Evolutionary conservation across 768 basidiomycete species (phyloP), one percentile per base, ranked within the genome.

Genomic region (Symmetrospora coprosmae): DNA sequence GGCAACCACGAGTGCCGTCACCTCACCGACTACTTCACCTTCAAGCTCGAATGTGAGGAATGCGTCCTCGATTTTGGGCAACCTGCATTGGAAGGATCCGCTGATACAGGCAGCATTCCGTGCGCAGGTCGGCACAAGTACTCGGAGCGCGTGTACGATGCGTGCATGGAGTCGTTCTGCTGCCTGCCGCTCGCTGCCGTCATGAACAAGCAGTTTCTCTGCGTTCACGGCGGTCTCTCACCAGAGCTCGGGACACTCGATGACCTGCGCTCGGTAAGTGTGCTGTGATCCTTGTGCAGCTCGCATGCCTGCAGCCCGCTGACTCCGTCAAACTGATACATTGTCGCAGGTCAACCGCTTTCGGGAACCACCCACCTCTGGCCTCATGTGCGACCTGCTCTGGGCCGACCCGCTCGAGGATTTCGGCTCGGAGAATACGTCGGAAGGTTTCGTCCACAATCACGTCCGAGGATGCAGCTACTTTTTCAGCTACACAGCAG

Each of bases 131-230:
- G 92, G 74, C 94, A 97, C 77, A 97, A 97, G 76, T 99, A 99
- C 74, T 89, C 88, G 7, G 92, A 96, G 67, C 82, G 82, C 25
- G 80, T 99, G 63, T 99, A 99, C 72, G 89, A 99, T 63, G 89
- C 88, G 27, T 90, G 87, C 78, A 92, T 96, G 89, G 87, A 94
- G 28, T 87, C 87, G 0, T 97, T 99, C 77, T 96, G 91, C 71
- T 79, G 86, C 0, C 79, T 99, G 0, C 94, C 94, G 1, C 79
- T 99, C 8, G 92, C 92, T 0, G 94, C 94, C 31, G 73, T 99
- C 70, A 97, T 97, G 92, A 99, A 99, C 77, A 96, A 96, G 71
- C 94, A 97, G 73, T 99, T 99, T 74, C 76, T 97, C 49, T 99
- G 92, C 73, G 94, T 97, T 63, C 94, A 99, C 63, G 94, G 94